phyloP scores from a whole-genome alignment of 106 monocot genomes.

The Vanilla planifolia region DNA sequence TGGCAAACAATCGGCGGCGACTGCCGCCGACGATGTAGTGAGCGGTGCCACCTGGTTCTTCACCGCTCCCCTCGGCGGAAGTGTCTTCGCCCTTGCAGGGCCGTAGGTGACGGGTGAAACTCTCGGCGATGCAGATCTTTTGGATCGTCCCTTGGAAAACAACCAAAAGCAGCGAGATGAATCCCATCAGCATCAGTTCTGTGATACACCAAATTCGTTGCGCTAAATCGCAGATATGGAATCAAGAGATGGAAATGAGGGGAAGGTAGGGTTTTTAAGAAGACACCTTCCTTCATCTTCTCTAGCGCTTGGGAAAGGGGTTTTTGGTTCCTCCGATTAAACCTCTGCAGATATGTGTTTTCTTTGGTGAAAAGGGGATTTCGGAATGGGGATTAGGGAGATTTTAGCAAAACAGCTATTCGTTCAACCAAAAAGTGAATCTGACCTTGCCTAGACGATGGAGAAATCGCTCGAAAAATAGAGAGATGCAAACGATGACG shows the following conservation, averaged over 20 bases:
- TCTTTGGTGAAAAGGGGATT: neutral
- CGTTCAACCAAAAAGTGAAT: neutral
- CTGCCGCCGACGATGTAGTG: constrained; percentile 19
- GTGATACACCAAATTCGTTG: neutral
- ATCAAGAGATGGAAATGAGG: neutral
- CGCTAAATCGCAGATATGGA: neutral
- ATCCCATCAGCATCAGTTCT: constrained; percentile 22
- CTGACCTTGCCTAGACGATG: constrained; percentile 64
- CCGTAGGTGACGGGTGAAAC: constrained; percentile 4
- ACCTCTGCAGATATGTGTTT: neutral
- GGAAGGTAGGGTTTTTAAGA: neutral
- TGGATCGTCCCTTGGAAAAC: constrained; percentile 15
- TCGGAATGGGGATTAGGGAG: no score
- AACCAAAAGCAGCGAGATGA: constrained; percentile 16
- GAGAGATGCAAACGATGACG: constrained; percentile 61
- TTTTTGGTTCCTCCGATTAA: constrained; percentile 19
- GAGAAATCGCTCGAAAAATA: constrained; percentile 55
- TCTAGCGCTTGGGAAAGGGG: constrained; percentile 18
- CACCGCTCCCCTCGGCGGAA: neutral
- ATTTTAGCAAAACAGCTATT: neutral
- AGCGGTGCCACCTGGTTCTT: neutral
- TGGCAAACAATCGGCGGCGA: constrained; percentile 18
- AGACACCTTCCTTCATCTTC: constrained; percentile 20
- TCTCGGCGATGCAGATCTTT: constrained; percentile 9
- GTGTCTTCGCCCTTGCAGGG: constrained; percentile 7